These are phyloP conservation scores for Gastrodia elata DNA, from an alignment of 106 monocot genomes.

Conservation along the genomic window DNA sequence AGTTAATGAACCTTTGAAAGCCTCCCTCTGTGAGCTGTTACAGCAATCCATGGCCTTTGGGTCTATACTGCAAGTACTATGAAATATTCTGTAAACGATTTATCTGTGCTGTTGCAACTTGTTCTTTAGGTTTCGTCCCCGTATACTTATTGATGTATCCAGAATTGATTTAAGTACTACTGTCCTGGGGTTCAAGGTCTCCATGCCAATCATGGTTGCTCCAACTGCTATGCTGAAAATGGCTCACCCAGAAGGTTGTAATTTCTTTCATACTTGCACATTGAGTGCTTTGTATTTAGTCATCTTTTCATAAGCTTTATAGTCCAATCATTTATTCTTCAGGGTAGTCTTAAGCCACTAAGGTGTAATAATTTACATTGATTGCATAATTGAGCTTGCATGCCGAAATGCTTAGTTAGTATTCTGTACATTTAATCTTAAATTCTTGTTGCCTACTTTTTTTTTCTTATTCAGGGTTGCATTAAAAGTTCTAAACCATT, in stretches of 20 bases:
- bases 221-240: conserved; percentile 81
- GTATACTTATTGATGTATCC: conserved; percentile 72
- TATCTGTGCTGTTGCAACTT: background rate
- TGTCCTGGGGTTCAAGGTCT: conserved; percentile 73
- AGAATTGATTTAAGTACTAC: conserved; percentile 62
- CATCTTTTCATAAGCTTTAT: no score
- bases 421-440: background rate
- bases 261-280: background rate
- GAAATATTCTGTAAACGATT: background rate
- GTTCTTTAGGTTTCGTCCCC: conserved; percentile 52
- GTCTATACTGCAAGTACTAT: background rate
- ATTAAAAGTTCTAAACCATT: background rate
- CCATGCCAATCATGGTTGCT: conserved; percentile 92
- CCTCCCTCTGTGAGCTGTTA: background rate
- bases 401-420: no score
- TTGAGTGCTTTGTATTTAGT: background rate
- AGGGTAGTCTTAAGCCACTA: background rate
- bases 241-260: conserved; percentile 79
- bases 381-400: no score
- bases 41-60: background rate
- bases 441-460: background rate
- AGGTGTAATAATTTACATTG: no score
- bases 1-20: background rate
- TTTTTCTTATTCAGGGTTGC: background rate
- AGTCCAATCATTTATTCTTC: background rate